Evolutionary conservation across 1,284 basidiomycete genomes (phyloP).

Genomic region (Sphaerobolus stellatus): DNA sequence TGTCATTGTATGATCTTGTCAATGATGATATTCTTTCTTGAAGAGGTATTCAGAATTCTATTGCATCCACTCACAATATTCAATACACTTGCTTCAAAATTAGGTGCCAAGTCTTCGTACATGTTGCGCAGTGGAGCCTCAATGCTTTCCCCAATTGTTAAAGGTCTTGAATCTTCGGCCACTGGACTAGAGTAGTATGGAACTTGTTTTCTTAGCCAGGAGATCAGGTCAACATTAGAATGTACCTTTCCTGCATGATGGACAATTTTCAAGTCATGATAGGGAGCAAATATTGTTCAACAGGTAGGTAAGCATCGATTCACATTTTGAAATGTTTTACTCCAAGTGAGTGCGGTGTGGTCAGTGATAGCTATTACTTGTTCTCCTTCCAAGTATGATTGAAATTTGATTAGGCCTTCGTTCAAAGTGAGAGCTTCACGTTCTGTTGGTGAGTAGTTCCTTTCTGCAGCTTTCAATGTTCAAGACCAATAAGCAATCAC

Average conservation of each 20-base stretch:
- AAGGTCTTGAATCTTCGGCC: neutral
- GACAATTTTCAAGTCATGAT: slow-evolving; percentile 20
- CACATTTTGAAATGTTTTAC: slow-evolving; percentile 20
- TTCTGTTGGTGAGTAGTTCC: slow-evolving; percentile 25
- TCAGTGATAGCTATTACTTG: slow-evolving; percentile 13
- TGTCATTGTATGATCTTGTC: too few relatives aligned
- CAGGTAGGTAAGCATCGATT: slow-evolving; percentile 20
- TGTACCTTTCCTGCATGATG: slow-evolving; percentile 22
- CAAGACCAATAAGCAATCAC: slow-evolving; percentile 37
- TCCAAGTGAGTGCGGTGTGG: slow-evolving; percentile 20
- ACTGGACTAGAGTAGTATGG: neutral
- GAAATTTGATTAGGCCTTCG: slow-evolving; percentile 22
- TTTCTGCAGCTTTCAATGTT: slow-evolving; percentile 28
- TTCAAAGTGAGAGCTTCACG: slow-evolving; percentile 23
- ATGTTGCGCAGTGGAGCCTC: neutral
- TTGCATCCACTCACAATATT: neutral
- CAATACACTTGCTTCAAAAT: neutral
- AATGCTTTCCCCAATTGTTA: neutral
- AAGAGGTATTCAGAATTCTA: neutral
- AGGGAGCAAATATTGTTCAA: slow-evolving; percentile 22
- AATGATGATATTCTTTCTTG: neutral
- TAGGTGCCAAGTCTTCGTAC: neutral
- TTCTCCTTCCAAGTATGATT: slow-evolving; percentile 20
- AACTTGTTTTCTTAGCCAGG: slow-evolving; percentile 14
- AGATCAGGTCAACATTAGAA: slow-evolving; percentile 25